Evolutionary conservation across 2,329 filamentous ascomycete genomes (phyloP).

Genomic region (Cladosporium cucumerinum): DNA sequence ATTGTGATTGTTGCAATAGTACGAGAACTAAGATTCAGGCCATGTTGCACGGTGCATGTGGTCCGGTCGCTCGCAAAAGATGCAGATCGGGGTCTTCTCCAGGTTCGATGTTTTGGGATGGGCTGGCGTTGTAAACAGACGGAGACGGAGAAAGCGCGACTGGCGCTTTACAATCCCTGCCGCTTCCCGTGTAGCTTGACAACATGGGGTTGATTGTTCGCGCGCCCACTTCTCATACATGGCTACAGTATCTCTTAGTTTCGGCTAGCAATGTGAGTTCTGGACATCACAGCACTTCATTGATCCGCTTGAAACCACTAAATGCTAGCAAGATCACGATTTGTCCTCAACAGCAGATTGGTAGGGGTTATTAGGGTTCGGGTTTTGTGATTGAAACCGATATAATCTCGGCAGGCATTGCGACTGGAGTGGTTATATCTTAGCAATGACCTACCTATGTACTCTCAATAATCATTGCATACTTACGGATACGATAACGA

Average conservation of each 20-base stretch:
- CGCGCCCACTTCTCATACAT: no score
- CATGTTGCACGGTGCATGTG: slow-evolving; percentile 4
- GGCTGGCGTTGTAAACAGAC: slow-evolving; percentile 3
- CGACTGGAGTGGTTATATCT: not conserved
- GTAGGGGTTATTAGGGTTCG: not conserved
- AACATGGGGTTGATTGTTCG: not conserved
- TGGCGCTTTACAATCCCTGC: not conserved
- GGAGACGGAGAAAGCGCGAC: not conserved
- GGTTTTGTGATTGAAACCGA: not conserved
- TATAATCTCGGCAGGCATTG: not conserved
- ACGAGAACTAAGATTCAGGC: slow-evolving; percentile 8
- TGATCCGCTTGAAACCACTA: not conserved
- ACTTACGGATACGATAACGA: not conserved
- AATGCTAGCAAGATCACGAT: not conserved
- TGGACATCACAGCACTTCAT: not conserved
- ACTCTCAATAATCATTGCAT: not conserved
- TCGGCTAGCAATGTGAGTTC: not conserved
- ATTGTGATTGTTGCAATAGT: slow-evolving; percentile 8
- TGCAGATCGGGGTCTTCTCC: not conserved
- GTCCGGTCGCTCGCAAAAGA: not conserved
- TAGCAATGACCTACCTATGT: not conserved
- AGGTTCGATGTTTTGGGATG: slow-evolving; percentile 4
- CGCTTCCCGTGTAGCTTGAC: not conserved
- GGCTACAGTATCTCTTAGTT: not conserved
- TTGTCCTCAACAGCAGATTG: not conserved